phyloP scores from a whole-genome alignment of 192 early-diverging fungal genomes.

The Umbelopsis vinacea region DNA sequence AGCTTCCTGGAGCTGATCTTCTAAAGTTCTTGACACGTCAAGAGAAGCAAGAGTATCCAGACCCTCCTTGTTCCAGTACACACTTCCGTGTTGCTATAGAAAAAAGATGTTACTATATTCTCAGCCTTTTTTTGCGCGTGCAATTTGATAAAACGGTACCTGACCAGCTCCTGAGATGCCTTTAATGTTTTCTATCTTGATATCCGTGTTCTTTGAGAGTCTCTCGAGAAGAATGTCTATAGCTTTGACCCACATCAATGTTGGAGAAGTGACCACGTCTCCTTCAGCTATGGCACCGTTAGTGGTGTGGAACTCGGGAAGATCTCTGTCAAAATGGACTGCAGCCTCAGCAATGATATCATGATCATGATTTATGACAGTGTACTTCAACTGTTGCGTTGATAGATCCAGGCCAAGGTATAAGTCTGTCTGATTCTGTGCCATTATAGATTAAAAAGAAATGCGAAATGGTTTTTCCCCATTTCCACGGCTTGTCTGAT shows the following conservation, averaged over 20 bases:
- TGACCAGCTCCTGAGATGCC: slow-evolving; percentile 75
- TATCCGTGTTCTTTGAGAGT: slow-evolving; percentile 43
- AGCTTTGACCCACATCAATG: slow-evolving; percentile 81
- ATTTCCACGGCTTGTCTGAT: not conserved
- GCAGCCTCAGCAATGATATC: slow-evolving; percentile 49
- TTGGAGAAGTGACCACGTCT: slow-evolving; percentile 65
- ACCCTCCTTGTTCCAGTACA: slow-evolving; percentile 71
- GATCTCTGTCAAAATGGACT: slow-evolving; percentile 65
- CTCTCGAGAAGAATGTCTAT: slow-evolving; percentile 62
- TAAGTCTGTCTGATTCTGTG: slow-evolving; percentile 21
- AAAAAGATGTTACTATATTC: no score
- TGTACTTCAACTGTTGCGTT: slow-evolving; percentile 78
- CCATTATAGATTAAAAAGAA: not conserved
- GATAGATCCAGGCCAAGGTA: slow-evolving; percentile 77
- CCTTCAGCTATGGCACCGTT: slow-evolving; percentile 54
- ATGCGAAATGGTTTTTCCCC: not conserved
- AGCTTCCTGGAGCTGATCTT: slow-evolving; percentile 54
- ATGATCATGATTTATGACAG: slow-evolving; percentile 47
- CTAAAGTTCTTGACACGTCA: slow-evolving; percentile 39
- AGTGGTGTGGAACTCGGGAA: slow-evolving; percentile 59
- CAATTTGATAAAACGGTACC: slow-evolving; percentile 29
- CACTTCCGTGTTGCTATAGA: slow-evolving; percentile 81
- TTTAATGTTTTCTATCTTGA: slow-evolving; percentile 35
- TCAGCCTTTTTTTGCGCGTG: no score
- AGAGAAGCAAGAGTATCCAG: slow-evolving; percentile 46